A percentile compares a stretch with the other conserved stretches of the same genome.
Conservation (phyloP, 441 rosid species). For the Codiaeum variegatum region DNA sequence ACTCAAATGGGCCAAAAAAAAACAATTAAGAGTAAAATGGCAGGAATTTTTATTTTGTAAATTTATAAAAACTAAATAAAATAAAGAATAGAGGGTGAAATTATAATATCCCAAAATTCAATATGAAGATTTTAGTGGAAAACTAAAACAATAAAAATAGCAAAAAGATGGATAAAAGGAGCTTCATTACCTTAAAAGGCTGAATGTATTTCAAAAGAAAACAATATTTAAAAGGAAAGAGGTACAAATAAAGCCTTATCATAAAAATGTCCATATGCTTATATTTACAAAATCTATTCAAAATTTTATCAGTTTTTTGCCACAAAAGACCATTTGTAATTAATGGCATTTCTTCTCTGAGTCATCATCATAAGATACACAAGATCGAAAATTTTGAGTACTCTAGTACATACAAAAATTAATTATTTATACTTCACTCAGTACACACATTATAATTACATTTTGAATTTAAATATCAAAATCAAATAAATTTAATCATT, state of each 20-base stretch:
- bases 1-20: background rate
- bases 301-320: slow-evolving; percentile 1
- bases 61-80: background rate
- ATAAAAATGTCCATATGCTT: background rate
- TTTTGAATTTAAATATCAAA: too few relatives aligned
- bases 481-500: too few relatives aligned
- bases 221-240: background rate
- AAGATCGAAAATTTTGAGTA: background rate
- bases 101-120: slow-evolving; percentile 1
- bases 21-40: background rate
- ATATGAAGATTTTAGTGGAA: background rate
- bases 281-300: background rate
- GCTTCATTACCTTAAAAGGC: background rate
- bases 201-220: background rate
- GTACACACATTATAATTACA: too few relatives aligned
- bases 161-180: background rate
- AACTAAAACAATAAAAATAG: background rate
- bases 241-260: too few relatives aligned
- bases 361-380: background rate
- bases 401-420: background rate
- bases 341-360: background rate
- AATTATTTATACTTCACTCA: too few relatives aligned
- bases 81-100: background rate
- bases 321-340: background rate
- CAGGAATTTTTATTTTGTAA: background rate